Percentiles rank a stretch among this genome's conserved stretches.
phyloP scores from a whole-genome alignment of 768 basidiomycete species.

The Hygrocybe punicea region DNA sequence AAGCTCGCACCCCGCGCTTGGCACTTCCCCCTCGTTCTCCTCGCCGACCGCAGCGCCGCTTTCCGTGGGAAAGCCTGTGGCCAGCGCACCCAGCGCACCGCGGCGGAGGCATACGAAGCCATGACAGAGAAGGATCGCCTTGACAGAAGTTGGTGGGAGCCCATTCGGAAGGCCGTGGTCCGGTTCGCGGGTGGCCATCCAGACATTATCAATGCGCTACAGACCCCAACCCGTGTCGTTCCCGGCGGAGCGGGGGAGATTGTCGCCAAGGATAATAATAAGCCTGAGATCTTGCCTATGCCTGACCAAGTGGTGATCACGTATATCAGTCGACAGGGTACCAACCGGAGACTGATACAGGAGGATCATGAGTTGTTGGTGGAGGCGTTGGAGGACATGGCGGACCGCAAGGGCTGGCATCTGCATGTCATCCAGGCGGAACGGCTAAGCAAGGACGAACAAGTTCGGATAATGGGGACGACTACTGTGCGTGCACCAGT shows the following conservation, averaged over 20 bases:
- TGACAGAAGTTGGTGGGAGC: conserved; percentile 68
- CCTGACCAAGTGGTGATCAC: conserved; percentile 60
- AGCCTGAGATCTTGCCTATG: conserved; percentile 21
- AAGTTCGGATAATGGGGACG: conserved; percentile 58
- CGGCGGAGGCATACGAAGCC: conserved; percentile 61
- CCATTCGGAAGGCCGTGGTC: conserved; percentile 62
- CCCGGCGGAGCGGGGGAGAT: not conserved
- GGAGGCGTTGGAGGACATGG: conserved; percentile 48
- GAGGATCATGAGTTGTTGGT: conserved; percentile 59
- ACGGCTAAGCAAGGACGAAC: conserved; percentile 68
- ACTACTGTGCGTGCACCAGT: conserved; percentile 56
- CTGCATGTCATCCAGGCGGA: conserved; percentile 62
- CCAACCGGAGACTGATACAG: conserved; percentile 49
- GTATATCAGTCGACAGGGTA: conserved; percentile 66
- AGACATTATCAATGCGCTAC: conserved; percentile 13
- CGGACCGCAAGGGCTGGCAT: conserved; percentile 52
- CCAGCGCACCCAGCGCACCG: conserved; percentile 63
- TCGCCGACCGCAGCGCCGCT: conserved; percentile 74
- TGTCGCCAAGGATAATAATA: not conserved
- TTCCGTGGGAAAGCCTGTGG: conserved; percentile 66
- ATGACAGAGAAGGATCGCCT: conserved; percentile 31
- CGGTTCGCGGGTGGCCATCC: conserved; percentile 56
- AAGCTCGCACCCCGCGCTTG: conserved; percentile 44
- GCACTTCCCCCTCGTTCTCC: conserved; percentile 66
- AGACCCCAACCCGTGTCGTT: not conserved